Percentiles rank a stretch among this genome's conserved stretches.
Evolutionary conservation across 164 flowering plant species (phyloP).

Genomic region (Cinnamomum chago): DNA sequence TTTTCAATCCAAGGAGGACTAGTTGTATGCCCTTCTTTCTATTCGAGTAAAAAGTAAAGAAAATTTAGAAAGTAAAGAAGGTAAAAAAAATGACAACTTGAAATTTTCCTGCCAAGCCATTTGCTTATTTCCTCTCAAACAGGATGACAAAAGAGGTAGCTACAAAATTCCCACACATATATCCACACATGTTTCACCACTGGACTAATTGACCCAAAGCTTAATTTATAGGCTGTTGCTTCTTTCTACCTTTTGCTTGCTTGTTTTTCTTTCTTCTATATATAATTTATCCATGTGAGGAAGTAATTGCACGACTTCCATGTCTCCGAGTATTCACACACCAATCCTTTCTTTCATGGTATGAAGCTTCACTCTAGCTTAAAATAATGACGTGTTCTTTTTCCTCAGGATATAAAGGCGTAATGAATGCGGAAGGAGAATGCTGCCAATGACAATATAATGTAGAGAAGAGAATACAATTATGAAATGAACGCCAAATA

Average conservation of each 20-base stretch:
- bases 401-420: slow-evolving; percentile 4
- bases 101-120: slow-evolving; percentile 1
- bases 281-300: background rate
- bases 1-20: too few relatives aligned
- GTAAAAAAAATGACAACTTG: background rate
- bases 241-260: background rate
- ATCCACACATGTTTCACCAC: slow-evolving; percentile 11
- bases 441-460: background rate
- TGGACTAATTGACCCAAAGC: slow-evolving; percentile 1
- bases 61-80: too few relatives aligned
- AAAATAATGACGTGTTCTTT: slow-evolving; percentile 13
- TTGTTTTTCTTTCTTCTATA: slow-evolving; percentile 4
- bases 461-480: background rate
- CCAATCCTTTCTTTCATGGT: slow-evolving; percentile 4
- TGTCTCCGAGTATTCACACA: slow-evolving; percentile 11
- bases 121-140: slow-evolving; percentile 10
- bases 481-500: background rate
- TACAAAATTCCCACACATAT: slow-evolving; percentile 8
- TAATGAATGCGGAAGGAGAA: background rate
- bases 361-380: slow-evolving; percentile 8
- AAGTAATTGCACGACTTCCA: background rate
- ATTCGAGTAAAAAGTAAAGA: background rate
- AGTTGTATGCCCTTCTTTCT: background rate
- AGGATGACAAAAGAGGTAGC: background rate
- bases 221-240: background rate